Evolutionary conservation across 225 moss, liverwort and hornwort species (phyloP).

Genomic region (Physcomitrellopsis africana): DNA sequence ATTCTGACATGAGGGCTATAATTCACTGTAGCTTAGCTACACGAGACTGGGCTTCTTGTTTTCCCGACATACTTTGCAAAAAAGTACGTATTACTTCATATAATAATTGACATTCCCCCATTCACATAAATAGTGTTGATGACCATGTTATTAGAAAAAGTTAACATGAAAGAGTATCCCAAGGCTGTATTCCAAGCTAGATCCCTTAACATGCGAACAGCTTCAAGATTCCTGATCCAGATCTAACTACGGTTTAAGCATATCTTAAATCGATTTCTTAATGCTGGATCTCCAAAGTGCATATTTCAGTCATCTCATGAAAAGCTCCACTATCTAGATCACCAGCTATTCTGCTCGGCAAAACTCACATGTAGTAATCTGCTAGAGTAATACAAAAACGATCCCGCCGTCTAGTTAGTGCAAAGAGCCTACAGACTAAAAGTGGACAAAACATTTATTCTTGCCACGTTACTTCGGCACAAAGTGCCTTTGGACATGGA

Average conservation of each 20-base stretch:
- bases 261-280: background rate
- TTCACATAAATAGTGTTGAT: background rate
- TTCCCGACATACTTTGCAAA: slow-evolving; percentile 10
- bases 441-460: background rate
- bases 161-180: slow-evolving; percentile 3
- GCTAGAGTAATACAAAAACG: no score
- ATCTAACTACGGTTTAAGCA: background rate
- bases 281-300: slow-evolving; percentile 1
- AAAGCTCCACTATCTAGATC: slow-evolving; percentile 1
- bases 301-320: background rate
- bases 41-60: no score
- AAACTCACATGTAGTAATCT: no score
- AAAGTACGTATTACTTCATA: background rate
- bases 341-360: background rate
- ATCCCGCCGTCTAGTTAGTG: background rate
- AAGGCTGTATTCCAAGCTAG: slow-evolving; percentile 15
- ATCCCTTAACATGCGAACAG: slow-evolving; percentile 14
- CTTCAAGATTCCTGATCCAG: background rate
- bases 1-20: no score
- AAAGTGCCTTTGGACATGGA: background rate
- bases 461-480: background rate
- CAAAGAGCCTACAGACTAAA: background rate
- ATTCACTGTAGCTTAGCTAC: no score
- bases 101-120: no score
- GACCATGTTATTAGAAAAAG: background rate